These are phyloP conservation scores for Syncephalastrum racemosum DNA, from an alignment of 371 early-diverging fungal genomes.

Conservation along the genomic window DNA sequence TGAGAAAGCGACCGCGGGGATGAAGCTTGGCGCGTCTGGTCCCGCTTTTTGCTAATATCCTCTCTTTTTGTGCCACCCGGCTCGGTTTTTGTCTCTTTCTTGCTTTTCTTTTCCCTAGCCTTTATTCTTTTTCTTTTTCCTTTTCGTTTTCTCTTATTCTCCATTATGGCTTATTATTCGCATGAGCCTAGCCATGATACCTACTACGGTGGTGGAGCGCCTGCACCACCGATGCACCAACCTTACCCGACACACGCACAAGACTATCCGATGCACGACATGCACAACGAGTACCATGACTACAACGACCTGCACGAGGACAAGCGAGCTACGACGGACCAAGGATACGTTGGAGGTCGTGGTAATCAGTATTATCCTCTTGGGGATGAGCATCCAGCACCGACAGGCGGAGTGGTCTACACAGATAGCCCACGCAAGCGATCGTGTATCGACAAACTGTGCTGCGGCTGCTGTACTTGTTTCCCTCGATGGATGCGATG, in stretches of 20 bases:
- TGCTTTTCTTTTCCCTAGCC: constrained; percentile 7
- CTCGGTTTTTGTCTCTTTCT: constrained; percentile 4
- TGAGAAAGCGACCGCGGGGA: no score
- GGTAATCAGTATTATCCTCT: not conserved
- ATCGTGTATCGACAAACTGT: constrained; percentile 43
- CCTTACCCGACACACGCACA: constrained; percentile 6
- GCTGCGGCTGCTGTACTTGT: constrained; percentile 52
- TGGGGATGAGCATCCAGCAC: no score
- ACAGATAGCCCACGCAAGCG: constrained; percentile 9
- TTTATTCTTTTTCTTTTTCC: constrained; percentile 9
- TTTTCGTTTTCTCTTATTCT: constrained; percentile 5
- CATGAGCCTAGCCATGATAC: constrained; percentile 6
- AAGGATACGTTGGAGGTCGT: not conserved
- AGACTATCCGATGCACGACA: constrained; percentile 5
- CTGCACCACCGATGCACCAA: constrained; percentile 15
- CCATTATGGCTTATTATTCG: constrained; percentile 18
- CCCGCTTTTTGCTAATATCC: no score
- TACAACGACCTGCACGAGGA: not conserved
- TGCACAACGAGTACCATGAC: constrained; percentile 7
- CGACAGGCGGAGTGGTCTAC: not conserved
- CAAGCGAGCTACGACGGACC: constrained; percentile 2
- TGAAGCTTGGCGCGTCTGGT: no score
- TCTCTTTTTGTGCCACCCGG: no score
- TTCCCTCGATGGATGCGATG: constrained; percentile 50
- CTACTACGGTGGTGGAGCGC: not conserved